Base-by-base conservation (phyloP, 495 filamentous ascomycete genomes). In the Aspergillus panamensis region DNA sequence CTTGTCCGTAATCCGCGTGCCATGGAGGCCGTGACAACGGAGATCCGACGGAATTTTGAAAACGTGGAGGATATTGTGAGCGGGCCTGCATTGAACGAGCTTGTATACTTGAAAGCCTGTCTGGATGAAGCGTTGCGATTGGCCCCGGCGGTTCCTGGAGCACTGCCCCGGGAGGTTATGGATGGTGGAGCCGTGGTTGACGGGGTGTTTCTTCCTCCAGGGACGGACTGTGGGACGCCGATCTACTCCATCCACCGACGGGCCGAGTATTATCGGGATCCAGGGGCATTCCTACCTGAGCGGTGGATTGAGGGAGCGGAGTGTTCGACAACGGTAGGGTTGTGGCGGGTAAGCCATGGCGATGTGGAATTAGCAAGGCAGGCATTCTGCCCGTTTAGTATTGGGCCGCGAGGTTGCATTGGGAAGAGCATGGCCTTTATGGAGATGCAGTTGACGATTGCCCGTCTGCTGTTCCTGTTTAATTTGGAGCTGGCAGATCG, bases 91-190 rank as follows among this genome's bases (percentile, higher is more conserved):
- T 64, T 89, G 8, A 73, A 69, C 19, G 66, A 74, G 13, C 79
- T 82, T 45, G 51, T 63, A n/a, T 88, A 82, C 55, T 72, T 87
- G 2, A 78, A 79, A 48, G 85, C 83, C 9, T 85, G 83, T 59
- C 73, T 87, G 43, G 80, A 88, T 53, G 87, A 91, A 59, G 74
- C 84, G 0, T 76, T 90, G 69, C 80, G 87, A 19, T 71, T 89
- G 21, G 76, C 82, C 0, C 87, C 87, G 3, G 76, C 86, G 0
- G 83, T 86, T 1, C 75, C 79, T 0, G 83, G 84, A 10, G 68
- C 79, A 0, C 69, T 83, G 6, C 81, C 80, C 7, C 77, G 85
- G 5, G 80, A 85, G 62, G 82, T 84, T 2, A 77, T 82, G 35
- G 63, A 71, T 5, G 82, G 77, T 32, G 86, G 85, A 10, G 70